These are phyloP conservation scores for Viridothelium virens DNA, from an alignment of 495 filamentous ascomycete species.

Conservation along the genomic window DNA sequence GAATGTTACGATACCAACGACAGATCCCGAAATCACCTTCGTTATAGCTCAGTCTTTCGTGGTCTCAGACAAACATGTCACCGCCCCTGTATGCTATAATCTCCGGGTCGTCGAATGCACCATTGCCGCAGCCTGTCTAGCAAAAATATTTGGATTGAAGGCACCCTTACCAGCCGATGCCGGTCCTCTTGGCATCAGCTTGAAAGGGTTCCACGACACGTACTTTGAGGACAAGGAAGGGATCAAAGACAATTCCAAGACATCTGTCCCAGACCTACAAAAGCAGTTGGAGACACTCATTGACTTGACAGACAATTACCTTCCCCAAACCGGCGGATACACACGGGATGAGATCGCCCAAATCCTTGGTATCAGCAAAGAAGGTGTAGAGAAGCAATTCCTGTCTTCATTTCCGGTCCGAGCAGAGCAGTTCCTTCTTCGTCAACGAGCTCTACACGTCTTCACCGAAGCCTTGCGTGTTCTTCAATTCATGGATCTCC, in stretches of 20 bases:
- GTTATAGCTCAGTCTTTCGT: conserved; percentile 93
- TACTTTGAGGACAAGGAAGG: conserved; percentile 61
- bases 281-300: conserved; percentile 65
- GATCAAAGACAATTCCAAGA: conserved; percentile 36
- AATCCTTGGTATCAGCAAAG: conserved; percentile 57
- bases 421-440: conserved; percentile 79
- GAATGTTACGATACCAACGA: conserved; percentile 76
- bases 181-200: conserved; percentile 72
- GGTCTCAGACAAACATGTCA: conserved; percentile 86
- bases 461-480: conserved; percentile 85
- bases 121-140: conserved; percentile 71
- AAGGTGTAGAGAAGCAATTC: conserved; percentile 64
- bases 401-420: conserved; percentile 80
- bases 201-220: conserved; percentile 77
- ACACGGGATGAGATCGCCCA: conserved; percentile 78
- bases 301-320: conserved; percentile 50
- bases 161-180: conserved; percentile 61
- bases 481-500: conserved; percentile 66
- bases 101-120: conserved; percentile 92
- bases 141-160: conserved; percentile 52
- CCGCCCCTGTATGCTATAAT: conserved; percentile 89
- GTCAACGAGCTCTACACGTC: conserved; percentile 80
- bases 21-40: conserved; percentile 77
- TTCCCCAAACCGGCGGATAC: conserved; percentile 73
- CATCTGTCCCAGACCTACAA: conserved; percentile 40